Conservation (phyloP, 1,284 basidiomycete genomes). For the Pseudozyma pruni region DNA sequence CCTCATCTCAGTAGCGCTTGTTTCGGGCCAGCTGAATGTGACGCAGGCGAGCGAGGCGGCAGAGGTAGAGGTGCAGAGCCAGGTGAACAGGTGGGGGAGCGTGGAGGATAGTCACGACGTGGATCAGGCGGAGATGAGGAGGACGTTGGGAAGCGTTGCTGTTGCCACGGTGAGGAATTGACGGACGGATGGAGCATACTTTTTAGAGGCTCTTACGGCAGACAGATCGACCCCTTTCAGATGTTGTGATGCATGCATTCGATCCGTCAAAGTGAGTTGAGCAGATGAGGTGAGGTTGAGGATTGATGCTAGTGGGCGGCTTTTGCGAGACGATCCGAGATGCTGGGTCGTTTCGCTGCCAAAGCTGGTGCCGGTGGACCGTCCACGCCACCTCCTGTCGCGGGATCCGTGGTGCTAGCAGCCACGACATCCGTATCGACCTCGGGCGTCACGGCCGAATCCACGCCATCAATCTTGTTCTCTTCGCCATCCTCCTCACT, state of each 20-base stretch:
- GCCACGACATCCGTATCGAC: conserved; percentile 17
- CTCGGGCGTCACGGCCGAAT: not conserved
- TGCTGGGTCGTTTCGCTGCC: conserved; percentile 10
- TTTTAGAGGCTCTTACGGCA: no score
- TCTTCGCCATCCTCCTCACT: conserved; percentile 5
- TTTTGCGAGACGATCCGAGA: conserved; percentile 32
- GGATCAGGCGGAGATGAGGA: conserved; percentile 90
- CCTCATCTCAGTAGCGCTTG: conserved; percentile 84
- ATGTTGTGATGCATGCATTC: no score
- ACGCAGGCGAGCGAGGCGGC: conserved; percentile 87
- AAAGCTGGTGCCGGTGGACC: not conserved
- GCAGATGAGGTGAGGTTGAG: no score
- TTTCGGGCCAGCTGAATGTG: conserved; percentile 75
- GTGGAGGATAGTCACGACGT: conserved; percentile 87
- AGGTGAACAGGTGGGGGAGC: conserved; percentile 96
- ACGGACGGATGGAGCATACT: not conserved
- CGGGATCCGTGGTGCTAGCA: conserved; percentile 10
- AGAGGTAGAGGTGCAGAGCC: conserved; percentile 92
- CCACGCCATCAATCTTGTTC: conserved; percentile 14
- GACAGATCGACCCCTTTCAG: no score
- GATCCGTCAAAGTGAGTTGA: no score
- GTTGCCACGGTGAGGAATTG: conserved; percentile 33
- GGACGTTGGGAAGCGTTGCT: conserved; percentile 75
- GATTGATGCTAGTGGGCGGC: conserved; percentile 10
- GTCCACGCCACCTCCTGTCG: not conserved